Conservation (phyloP, 257 asterid species). For the Penstemon barbatus region DNA sequence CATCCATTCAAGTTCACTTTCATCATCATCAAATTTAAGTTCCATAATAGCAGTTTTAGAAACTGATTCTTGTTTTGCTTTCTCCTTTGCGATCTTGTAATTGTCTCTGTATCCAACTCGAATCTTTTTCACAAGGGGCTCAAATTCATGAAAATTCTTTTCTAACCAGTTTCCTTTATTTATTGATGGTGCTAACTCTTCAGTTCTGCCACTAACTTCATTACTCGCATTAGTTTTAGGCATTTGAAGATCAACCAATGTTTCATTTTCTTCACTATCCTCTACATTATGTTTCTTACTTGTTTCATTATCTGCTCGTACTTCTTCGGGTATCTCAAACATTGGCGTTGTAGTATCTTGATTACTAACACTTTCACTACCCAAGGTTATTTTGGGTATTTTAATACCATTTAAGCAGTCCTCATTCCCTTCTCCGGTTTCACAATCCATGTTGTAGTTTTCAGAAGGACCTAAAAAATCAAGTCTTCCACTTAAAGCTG, state of each 20-base stretch:
- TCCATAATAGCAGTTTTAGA: slow-evolving; percentile 40
- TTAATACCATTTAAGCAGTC: slow-evolving; percentile 27
- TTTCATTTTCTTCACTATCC: slow-evolving; percentile 34
- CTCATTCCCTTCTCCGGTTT: slow-evolving; percentile 32
- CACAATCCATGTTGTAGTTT: slow-evolving; percentile 25
- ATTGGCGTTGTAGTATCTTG: slow-evolving; percentile 31
- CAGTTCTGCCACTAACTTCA: slow-evolving; percentile 34
- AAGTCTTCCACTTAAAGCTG: slow-evolving; percentile 24
- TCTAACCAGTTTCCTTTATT: slow-evolving; percentile 71
- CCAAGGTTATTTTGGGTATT: slow-evolving; percentile 32
- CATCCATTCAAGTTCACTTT: slow-evolving; percentile 88
- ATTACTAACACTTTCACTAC: slow-evolving; percentile 30
- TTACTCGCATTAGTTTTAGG: slow-evolving; percentile 32
- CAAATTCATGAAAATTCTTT: slow-evolving; percentile 79
- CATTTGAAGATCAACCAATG: slow-evolving; percentile 28
- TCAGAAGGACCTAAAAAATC: slow-evolving; percentile 26
- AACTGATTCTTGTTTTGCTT: slow-evolving; percentile 47
- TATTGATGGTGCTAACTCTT: slow-evolving; percentile 36
- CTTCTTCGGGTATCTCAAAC: slow-evolving; percentile 18
- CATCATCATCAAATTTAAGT: slow-evolving; percentile 48
- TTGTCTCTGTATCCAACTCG: slow-evolving; percentile 71
- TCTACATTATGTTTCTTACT: slow-evolving; percentile 29
- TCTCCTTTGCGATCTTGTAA: slow-evolving; percentile 69
- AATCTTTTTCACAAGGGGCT: slow-evolving; percentile 69
- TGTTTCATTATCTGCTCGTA: slow-evolving; percentile 30